Evolutionary conservation across 306 rosid genomes (phyloP).

Genomic region (Rosa lucieae): DNA sequence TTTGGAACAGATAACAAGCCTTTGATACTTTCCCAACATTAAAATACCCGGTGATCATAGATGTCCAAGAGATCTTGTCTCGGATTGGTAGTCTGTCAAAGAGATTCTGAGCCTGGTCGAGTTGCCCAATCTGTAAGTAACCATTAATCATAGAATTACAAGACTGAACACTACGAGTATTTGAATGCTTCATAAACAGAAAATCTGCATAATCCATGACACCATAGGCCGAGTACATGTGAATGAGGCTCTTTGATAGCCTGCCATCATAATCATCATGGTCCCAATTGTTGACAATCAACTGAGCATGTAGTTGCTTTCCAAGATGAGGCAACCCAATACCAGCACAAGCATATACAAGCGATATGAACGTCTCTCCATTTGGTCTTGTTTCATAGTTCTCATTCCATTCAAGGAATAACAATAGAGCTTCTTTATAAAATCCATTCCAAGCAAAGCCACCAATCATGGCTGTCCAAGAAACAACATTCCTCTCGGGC

Average conservation of each 20-base stretch:
- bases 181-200: slow-evolving; percentile 35
- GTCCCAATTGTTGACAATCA: slow-evolving; percentile 42
- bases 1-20: slow-evolving; percentile 50
- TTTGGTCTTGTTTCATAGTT: slow-evolving; percentile 41
- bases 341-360: slow-evolving; percentile 74
- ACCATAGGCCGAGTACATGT: slow-evolving; percentile 66
- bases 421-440: slow-evolving; percentile 46
- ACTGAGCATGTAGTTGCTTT: slow-evolving; percentile 65
- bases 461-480: slow-evolving; percentile 89
- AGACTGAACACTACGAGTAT: slow-evolving; percentile 34
- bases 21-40: slow-evolving; percentile 48
- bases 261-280: slow-evolving; percentile 61
- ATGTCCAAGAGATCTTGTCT: slow-evolving; percentile 59
- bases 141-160: slow-evolving; percentile 73
- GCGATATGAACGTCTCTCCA: slow-evolving; percentile 65
- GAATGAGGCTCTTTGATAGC: slow-evolving; percentile 60
- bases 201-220: slow-evolving; percentile 45
- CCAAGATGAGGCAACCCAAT: slow-evolving; percentile 49
- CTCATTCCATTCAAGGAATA: slow-evolving; percentile 47
- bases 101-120: slow-evolving; percentile 41
- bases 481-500: slow-evolving; percentile 68
- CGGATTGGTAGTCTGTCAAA: slow-evolving; percentile 44
- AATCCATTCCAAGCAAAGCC: slow-evolving; percentile 73
- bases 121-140: slow-evolving; percentile 43
- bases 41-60: slow-evolving; percentile 64